Conservation (phyloP, 1,284 basidiomycete genomes). For the Heterobasidion annosum region DNA sequence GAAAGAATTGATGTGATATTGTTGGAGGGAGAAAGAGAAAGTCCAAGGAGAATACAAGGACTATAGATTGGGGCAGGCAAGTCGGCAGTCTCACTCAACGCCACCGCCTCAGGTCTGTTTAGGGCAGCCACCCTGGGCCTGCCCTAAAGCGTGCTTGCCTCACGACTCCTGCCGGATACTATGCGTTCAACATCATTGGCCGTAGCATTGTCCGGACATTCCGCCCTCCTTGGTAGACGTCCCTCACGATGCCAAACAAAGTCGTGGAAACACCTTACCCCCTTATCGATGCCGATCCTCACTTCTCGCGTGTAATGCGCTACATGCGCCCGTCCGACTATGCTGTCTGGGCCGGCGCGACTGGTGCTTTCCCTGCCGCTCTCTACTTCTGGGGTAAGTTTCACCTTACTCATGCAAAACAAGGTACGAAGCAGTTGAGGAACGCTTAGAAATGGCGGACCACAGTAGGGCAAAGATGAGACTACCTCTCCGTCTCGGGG, state of each 20-base stretch:
- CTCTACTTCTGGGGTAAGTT: slow-evolving; percentile 69
- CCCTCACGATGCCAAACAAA: slow-evolving; percentile 58
- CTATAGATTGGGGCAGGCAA: background rate
- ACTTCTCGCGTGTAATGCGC: slow-evolving; percentile 80
- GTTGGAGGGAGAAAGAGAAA: background rate
- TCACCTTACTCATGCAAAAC: background rate
- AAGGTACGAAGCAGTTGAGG: background rate
- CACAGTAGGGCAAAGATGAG: slow-evolving; percentile 30
- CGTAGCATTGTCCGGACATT: too few species aligned
- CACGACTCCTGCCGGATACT: background rate
- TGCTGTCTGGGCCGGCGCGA: slow-evolving; percentile 74
- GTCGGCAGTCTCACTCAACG: background rate
- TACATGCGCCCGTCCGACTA: slow-evolving; percentile 91
- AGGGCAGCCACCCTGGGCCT: slow-evolving; percentile 5
- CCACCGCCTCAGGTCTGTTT: background rate
- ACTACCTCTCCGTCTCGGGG: slow-evolving; percentile 31
- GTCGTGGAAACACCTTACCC: slow-evolving; percentile 68
- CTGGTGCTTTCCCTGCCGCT: slow-evolving; percentile 71
- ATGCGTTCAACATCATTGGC: background rate
- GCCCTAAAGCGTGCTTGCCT: slow-evolving; percentile 9
- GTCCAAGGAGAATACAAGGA: background rate
- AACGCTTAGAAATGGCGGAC: slow-evolving; percentile 34
- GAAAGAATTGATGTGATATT: background rate
- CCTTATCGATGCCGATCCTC: slow-evolving; percentile 89
- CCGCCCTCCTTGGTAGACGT: background rate